These are phyloP conservation scores for Ceratobasidium sp. DNA, from an alignment of 1,284 basidiomycete species.

Conservation along the genomic window DNA sequence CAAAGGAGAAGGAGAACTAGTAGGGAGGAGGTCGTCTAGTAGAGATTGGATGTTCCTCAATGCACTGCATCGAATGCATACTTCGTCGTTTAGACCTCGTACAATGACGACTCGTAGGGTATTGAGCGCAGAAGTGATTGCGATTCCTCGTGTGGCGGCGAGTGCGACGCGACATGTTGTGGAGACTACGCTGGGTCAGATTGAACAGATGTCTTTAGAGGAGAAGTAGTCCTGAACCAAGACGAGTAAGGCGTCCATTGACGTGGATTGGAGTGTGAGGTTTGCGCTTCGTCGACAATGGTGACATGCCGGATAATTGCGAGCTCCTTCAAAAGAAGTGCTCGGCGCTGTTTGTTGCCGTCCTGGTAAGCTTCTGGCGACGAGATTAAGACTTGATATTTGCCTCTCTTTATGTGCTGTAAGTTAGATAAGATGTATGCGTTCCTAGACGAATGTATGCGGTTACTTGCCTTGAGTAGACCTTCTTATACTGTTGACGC, in stretches of 20 bases:
- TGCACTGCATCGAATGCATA: conserved; percentile 70
- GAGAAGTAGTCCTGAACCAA: conserved; percentile 72
- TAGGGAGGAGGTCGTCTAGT: conserved; percentile 60
- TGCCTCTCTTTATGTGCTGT: no score
- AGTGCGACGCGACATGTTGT: conserved; percentile 71
- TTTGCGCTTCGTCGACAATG: conserved; percentile 49
- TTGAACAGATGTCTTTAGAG: conserved; percentile 69
- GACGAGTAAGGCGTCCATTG: conserved; percentile 68
- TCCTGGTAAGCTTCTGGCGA: no score
- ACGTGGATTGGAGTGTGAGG: conserved; percentile 68
- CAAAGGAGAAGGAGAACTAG: conserved; percentile 50
- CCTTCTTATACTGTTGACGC: neutral
- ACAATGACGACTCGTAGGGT: conserved; percentile 68
- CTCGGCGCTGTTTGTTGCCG: no score
- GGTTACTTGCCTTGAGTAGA: neutral
- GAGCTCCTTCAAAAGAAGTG: no score
- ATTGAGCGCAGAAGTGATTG: conserved; percentile 67
- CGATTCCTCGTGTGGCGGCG: conserved; percentile 64
- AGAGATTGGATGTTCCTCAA: conserved; percentile 65
- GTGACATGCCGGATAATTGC: no score
- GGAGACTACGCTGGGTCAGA: conserved; percentile 85
- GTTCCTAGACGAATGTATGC: neutral
- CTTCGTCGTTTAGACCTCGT: conserved; percentile 68
- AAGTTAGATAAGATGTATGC: no score
- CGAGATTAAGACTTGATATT: no score